phyloP scores from a whole-genome alignment of 2,329 filamentous ascomycete species.

The Diaporthe vaccinii region DNA sequence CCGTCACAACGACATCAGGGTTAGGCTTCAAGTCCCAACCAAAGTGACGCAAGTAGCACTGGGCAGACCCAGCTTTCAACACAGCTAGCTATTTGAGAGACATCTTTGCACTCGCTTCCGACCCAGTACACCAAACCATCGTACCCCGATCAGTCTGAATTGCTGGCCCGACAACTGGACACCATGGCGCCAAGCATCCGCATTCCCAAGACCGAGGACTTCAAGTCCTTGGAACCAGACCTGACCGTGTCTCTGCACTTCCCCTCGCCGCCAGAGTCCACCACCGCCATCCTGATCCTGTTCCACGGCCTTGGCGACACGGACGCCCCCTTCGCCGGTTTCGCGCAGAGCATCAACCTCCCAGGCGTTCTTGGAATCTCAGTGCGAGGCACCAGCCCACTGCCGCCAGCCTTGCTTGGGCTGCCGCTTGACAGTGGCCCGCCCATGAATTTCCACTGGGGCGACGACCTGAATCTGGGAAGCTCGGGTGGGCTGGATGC shows the following conservation, averaged over 20 bases:
- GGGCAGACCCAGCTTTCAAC: background rate
- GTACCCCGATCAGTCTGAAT: background rate
- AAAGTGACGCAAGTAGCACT: constrained; percentile 27
- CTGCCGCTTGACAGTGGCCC: constrained; percentile 43
- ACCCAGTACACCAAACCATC: background rate
- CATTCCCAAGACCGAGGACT: constrained; percentile 65
- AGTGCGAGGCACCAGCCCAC: constrained; percentile 76
- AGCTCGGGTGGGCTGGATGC: constrained; percentile 67
- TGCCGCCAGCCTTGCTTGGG: constrained; percentile 78
- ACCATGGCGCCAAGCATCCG: constrained; percentile 58
- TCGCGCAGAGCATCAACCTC: constrained; percentile 77
- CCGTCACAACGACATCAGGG: background rate
- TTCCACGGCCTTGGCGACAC: constrained; percentile 89
- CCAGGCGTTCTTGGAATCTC: constrained; percentile 84
- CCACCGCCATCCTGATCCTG: constrained; percentile 82
- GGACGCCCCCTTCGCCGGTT: constrained; percentile 75
- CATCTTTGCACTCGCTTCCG: background rate
- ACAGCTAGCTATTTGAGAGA: background rate
- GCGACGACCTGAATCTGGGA: constrained; percentile 73
- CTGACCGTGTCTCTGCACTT: constrained; percentile 62
- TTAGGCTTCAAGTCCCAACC: constrained; percentile 11
- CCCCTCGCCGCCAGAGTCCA: constrained; percentile 69
- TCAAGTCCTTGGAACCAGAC: constrained; percentile 56
- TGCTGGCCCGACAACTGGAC: background rate
- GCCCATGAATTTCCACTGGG: constrained; percentile 71